These are phyloP conservation scores for Didymella glomerata DNA, from an alignment of 2,329 filamentous ascomycete genomes.

Conservation along the genomic window DNA sequence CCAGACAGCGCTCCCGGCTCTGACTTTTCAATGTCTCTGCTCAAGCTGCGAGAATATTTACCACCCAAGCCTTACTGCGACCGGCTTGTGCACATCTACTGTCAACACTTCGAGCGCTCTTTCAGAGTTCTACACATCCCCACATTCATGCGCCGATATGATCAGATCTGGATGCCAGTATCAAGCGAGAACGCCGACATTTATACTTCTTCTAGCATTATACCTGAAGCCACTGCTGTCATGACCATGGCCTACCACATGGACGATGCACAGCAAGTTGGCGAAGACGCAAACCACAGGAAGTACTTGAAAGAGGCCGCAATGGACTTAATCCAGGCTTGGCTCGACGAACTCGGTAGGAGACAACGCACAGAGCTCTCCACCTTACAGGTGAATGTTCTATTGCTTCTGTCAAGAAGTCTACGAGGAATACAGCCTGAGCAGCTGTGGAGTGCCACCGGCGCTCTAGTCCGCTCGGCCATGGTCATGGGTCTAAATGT, in stretches of 20 bases:
- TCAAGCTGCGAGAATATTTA: slow-evolving; percentile 31
- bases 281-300: slow-evolving; percentile 20
- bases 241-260: slow-evolving; percentile 37
- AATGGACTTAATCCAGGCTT: slow-evolving; percentile 30
- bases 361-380: slow-evolving; percentile 34
- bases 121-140: slow-evolving; percentile 36
- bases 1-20: slow-evolving; percentile 14
- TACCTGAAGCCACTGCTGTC: slow-evolving; percentile 32
- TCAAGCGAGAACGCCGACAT: slow-evolving; percentile 17
- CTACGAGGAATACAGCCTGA: slow-evolving; percentile 25
- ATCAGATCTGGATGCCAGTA: slow-evolving; percentile 27
- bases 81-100: slow-evolving; percentile 31
- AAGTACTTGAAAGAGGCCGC: slow-evolving; percentile 27
- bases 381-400: slow-evolving; percentile 31
- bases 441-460: slow-evolving; percentile 39
- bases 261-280: slow-evolving; percentile 17
- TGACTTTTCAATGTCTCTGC: slow-evolving; percentile 28
- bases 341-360: slow-evolving; percentile 34
- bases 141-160: slow-evolving; percentile 37
- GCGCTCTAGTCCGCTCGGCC: slow-evolving; percentile 52
- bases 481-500: slow-evolving; percentile 56
- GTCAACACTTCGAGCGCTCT: slow-evolving; percentile 35
- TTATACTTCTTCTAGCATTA: slow-evolving; percentile 32
- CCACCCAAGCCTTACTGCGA: slow-evolving; percentile 36
- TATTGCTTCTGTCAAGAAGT: slow-evolving; percentile 28